A percentile compares a stretch with the other conserved stretches of the same genome.
Conservation (phyloP, 2,329 filamentous ascomycete genomes). For the Colletotrichum sp. region DNA sequence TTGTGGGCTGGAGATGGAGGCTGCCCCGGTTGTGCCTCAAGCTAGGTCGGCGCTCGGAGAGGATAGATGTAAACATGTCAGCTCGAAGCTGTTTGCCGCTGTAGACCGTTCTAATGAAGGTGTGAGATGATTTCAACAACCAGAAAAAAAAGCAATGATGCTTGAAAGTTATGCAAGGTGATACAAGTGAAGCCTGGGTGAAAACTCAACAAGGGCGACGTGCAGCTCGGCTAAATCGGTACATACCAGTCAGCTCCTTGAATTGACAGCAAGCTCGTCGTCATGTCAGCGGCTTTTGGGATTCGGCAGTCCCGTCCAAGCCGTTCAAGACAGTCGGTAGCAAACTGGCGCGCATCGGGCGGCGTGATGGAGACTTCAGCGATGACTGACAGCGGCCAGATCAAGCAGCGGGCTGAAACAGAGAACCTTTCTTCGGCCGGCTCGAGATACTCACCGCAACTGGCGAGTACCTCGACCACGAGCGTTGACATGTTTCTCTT, state of each 20-base stretch:
- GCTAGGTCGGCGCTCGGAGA: background rate
- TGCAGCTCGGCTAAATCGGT: background rate
- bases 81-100: background rate
- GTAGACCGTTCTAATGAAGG: background rate
- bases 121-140: background rate
- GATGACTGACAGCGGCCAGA: constrained; percentile 28
- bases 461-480: constrained; percentile 25
- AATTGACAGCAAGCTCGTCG: background rate
- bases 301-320: constrained; percentile 25
- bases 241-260: constrained; percentile 22
- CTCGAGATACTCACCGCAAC: constrained; percentile 23
- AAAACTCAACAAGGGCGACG: background rate
- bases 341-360: constrained; percentile 9
- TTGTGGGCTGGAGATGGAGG: background rate
- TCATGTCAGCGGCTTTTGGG: constrained; percentile 10
- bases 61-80: background rate
- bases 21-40: background rate
- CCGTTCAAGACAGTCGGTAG: constrained; percentile 22
- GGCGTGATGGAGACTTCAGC: constrained; percentile 14
- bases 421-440: constrained; percentile 17
- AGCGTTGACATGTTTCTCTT: constrained; percentile 20
- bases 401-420: constrained; percentile 25
- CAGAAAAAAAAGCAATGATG: background rate
- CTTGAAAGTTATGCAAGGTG: background rate
- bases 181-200: constrained; percentile 4